Evolutionary conservation across 192 early-diverging fungal species (phyloP).

Genomic region (Coemansia sp.): DNA sequence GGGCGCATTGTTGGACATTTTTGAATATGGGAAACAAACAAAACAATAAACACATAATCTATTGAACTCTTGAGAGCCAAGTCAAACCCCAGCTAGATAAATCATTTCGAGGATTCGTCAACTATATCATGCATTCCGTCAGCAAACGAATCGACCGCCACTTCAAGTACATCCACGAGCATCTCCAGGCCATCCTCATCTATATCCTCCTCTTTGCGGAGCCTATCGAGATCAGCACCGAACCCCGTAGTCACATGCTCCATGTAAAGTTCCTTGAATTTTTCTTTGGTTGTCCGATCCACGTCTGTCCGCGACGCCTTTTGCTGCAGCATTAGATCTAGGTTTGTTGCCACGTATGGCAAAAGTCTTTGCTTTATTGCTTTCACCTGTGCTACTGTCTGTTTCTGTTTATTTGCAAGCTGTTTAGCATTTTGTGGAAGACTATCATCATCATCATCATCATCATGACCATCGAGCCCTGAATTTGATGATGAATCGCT

Average conservation of each 20-base stretch:
- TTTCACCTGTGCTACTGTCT: slow-evolving; percentile 10
- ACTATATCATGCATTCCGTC: slow-evolving; percentile 4
- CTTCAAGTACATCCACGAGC: slow-evolving; percentile 44
- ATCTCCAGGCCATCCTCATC: slow-evolving; percentile 41
- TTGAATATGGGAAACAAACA: no score
- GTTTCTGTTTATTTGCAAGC: slow-evolving; percentile 15
- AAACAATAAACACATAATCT: no score
- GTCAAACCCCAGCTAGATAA: no score
- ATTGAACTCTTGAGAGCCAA: no score
- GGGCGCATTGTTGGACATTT: no score
- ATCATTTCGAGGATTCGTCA: background rate
- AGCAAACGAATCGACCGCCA: slow-evolving; percentile 32
- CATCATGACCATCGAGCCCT: slow-evolving; percentile 4
- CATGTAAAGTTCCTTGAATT: slow-evolving; percentile 52
- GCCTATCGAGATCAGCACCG: slow-evolving; percentile 40
- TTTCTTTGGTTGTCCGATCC: slow-evolving; percentile 16
- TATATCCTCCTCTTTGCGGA: slow-evolving; percentile 38
- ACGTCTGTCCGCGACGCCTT: background rate
- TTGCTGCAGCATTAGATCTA: slow-evolving; percentile 27
- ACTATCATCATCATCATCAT: slow-evolving; percentile 1
- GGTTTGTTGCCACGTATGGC: slow-evolving; percentile 36
- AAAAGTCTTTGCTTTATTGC: slow-evolving; percentile 12
- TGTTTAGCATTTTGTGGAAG: slow-evolving; percentile 10
- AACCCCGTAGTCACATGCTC: slow-evolving; percentile 44
- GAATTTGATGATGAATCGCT: background rate